These are phyloP conservation scores for Xylariaceae sp. DNA, from an alignment of 2,329 filamentous ascomycete genomes.

Conservation along the genomic window DNA sequence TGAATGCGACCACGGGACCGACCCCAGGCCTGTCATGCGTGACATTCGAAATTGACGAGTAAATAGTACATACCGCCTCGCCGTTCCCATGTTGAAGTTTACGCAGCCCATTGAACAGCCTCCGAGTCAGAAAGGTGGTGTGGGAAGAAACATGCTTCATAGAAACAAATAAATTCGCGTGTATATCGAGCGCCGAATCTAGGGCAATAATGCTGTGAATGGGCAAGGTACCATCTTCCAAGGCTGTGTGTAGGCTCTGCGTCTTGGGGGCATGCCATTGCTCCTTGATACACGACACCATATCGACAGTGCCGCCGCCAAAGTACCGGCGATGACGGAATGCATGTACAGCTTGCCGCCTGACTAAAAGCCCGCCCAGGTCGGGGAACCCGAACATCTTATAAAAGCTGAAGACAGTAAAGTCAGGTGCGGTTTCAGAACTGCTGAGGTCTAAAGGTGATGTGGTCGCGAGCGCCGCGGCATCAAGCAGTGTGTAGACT, in stretches of 20 bases:
- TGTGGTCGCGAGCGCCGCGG: constrained; percentile 75
- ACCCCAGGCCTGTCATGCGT: constrained; percentile 34
- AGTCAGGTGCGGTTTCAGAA: constrained; percentile 65
- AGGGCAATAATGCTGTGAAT: constrained; percentile 87
- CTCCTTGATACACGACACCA: constrained; percentile 73
- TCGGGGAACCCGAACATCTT: constrained; percentile 99
- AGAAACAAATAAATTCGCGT: constrained; percentile 64
- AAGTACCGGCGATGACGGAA: constrained; percentile 75
- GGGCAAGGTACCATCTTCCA: constrained; percentile 89
- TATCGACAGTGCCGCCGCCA: constrained; percentile 89
- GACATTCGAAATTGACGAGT: constrained; percentile 38
- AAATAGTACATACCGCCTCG: constrained; percentile 60
- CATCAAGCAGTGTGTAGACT: constrained; percentile 73
- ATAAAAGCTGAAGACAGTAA: constrained; percentile 83
- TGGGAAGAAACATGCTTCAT: constrained; percentile 69
- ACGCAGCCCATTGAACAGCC: constrained; percentile 54
- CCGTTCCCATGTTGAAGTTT: constrained; percentile 67
- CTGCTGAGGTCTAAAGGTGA: constrained; percentile 68
- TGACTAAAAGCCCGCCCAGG: constrained; percentile 78
- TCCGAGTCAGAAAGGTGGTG: constrained; percentile 58
- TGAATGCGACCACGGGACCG: constrained; percentile 82
- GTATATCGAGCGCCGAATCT: constrained; percentile 66
- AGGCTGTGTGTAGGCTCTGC: constrained; percentile 66
- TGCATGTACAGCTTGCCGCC: constrained; percentile 61
- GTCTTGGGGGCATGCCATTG: constrained; percentile 80